Base-by-base conservation (phyloP, 2,329 filamentous ascomycete species). In the Thelonectria discophora region DNA sequence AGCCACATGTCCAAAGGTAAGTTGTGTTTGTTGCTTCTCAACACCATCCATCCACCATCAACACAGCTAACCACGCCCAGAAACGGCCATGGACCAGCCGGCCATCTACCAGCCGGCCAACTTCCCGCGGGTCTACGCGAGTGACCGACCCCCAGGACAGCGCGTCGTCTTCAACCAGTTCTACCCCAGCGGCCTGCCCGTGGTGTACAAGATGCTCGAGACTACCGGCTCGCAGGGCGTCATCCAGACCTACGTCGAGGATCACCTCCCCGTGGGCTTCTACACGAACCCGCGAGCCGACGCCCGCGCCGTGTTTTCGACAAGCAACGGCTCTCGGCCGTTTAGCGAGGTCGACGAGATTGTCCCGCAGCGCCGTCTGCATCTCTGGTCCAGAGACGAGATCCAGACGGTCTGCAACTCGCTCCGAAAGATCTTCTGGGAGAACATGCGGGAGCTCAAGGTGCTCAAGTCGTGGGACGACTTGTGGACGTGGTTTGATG, bases 401-500 rank as follows among this genome's bases (percentile, higher is more conserved):
- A 75, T 82, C 15, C 78, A 80, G 58, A 61, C 65, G 3, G 70
- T 69, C 3, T 78, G 76, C 58, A 81, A 80, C 60, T 77, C 76
- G 4, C 66, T 79, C 24, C 79, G 79, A 42, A 69, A 73, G 49
- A 60, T 71, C 40, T 71, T 76, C 49, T 79, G 76, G 76, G 52
- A 72, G 1, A 54, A 69, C 11, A 75, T 82, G 72, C 75, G 71
- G 60, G 34, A 37, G 1, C 76, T 81, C 71, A 62, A 55, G 18
- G 46, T 69, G 18, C 75, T 73, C 2, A 15, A 69, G 27, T 72
- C 57, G 62, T 81, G 77, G 71, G 75, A 76, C 37, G 78, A 81
- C 24, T 70, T 85, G 20, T 84, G 80, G 73, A 66, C 71, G 2
- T 84, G 81, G 64, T 86, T 82, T 49, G 83, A 85, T 63, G 75